These are phyloP conservation scores for Trichoderma sp. DNA, from an alignment of 2,329 filamentous ascomycete genomes.

Conservation along the genomic window DNA sequence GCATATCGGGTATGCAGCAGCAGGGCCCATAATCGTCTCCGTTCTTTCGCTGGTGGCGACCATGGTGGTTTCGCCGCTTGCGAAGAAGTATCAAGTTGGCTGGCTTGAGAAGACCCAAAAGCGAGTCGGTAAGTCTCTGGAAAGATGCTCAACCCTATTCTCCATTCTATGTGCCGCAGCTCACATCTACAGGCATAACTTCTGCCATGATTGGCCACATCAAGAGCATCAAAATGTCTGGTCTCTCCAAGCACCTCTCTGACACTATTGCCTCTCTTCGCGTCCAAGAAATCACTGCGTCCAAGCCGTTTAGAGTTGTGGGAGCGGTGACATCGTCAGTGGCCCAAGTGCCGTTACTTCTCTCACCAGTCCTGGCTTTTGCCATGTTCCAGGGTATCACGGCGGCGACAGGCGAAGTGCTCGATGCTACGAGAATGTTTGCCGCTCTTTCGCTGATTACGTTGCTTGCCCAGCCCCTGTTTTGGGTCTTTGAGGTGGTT, in stretches of 20 bases:
- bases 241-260: constrained; percentile 33
- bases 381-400: constrained; percentile 35
- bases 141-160: neutral
- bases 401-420: constrained; percentile 26
- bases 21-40: constrained; percentile 34
- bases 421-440: constrained; percentile 38
- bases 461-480: constrained; percentile 38
- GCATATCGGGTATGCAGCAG: constrained; percentile 35
- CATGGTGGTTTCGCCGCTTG: constrained; percentile 28
- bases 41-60: constrained; percentile 28
- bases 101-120: constrained; percentile 23
- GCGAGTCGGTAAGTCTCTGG: constrained; percentile 27
- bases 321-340: constrained; percentile 36
- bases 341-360: constrained; percentile 32
- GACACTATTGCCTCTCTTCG: constrained; percentile 31
- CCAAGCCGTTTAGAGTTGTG: constrained; percentile 33
- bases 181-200: constrained; percentile 26
- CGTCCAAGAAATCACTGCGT: constrained; percentile 32
- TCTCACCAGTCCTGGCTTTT: constrained; percentile 41
- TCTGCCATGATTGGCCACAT: constrained; percentile 38
- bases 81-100: constrained; percentile 29
- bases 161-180: accelerated
- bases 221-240: constrained; percentile 43
- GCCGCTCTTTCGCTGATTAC: constrained; percentile 42
- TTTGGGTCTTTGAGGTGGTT: constrained; percentile 38